A percentile compares a stretch with the other conserved stretches of the same genome.
phyloP scores from a whole-genome alignment of 208 protist genomes.

The Wallacemonas sp. region DNA sequence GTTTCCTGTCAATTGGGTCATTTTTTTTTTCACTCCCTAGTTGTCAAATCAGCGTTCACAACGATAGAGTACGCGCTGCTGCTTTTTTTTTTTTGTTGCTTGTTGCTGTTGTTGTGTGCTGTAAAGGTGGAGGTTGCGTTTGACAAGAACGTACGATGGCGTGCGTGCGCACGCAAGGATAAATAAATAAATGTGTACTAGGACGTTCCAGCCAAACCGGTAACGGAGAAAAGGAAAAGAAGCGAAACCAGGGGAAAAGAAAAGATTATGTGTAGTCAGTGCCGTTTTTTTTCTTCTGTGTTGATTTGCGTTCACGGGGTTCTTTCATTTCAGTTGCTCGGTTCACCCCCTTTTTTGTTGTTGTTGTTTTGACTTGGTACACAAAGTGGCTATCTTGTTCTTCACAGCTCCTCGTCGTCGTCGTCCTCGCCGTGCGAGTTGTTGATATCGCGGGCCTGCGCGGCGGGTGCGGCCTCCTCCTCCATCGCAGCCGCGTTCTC shows the following conservation, averaged over 20 bases:
- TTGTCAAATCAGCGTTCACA: no score
- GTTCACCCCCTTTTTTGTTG: constrained; percentile 20
- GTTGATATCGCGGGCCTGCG: constrained; percentile 21
- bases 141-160: neutral
- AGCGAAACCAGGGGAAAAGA: no score
- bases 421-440: constrained; percentile 1
- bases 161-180: no score
- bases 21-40: neutral
- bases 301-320: no score
- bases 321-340: no score
- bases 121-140: neutral
- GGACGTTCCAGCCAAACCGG: no score
- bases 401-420: constrained; percentile 23
- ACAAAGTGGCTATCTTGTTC: constrained; percentile 14
- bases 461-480: neutral
- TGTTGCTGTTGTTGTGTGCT: no score
- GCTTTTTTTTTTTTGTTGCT: no score
- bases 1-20: no score
- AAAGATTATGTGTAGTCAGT: neutral
- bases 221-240: neutral
- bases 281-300: no score
- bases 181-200: no score
- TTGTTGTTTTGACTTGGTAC: neutral
- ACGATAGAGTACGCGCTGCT: no score
- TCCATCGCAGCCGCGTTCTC: constrained; percentile 22